Base-by-base conservation (phyloP, 805 yeast species). In the Sungouiozyma ichnusensis region DNA sequence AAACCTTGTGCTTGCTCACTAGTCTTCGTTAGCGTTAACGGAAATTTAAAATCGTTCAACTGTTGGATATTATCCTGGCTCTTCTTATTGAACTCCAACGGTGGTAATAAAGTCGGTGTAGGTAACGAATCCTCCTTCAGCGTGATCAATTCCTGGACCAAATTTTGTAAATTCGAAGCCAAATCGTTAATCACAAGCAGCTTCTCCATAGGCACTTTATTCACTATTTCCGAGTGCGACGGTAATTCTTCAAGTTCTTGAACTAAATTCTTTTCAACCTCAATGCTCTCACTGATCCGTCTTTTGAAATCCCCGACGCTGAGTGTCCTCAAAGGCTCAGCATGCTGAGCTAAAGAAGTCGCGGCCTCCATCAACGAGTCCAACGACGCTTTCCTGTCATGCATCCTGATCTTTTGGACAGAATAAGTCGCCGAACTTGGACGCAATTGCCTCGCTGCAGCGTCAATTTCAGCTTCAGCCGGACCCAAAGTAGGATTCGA, bases 331-430 rank as follows among this genome's bases (percentile, higher is more conserved):
- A 24, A 11, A 24, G 39, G 20, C 29, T 6, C 9, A 16, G n/a
- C 18, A 16, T 3, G 3, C 14, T 15, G 6, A 4, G 43, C 54
- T 7, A 47, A 40, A 13, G 52, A 44, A 17, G 48, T 46, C 13
- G 54, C 54, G 3, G 56, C 58, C 33, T 50, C 47, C 51, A 54
- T 52, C 38, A 54, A 39, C 3, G 58, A 54, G 15, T 52, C 56
- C 38, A 52, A 43, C 1, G 58, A 54, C 20, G 40, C 36, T 37
- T 44, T 48, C 15, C 46, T 35, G 24, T 31, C 29, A 13, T 36
- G 38, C 6, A 7, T n/a, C 29, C n/a, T n/a, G n/a, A 18, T 5
- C 8, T 19, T 35, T 14, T n/a, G 38, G 16, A 13, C 16, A 14
- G 38, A 24, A 11, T 24, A 24, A 24, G 6, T 24, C 29, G 9